phyloP scores from a whole-genome alignment of 257 asterid species.

The Catharanthus roseus region DNA sequence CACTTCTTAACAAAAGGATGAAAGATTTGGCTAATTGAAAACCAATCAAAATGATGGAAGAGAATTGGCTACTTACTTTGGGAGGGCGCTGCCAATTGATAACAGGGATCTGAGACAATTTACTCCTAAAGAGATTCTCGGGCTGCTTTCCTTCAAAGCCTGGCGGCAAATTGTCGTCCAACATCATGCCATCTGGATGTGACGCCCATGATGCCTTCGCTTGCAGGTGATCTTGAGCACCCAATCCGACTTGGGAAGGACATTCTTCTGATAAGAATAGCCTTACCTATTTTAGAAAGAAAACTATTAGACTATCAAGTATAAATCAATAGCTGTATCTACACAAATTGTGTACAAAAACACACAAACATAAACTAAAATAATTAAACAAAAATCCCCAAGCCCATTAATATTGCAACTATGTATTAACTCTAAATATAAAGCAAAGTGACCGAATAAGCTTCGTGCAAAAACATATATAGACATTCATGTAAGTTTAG shows the following conservation, averaged over 20 bases:
- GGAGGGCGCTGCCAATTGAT: slow-evolving; percentile 73
- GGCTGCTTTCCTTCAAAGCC: slow-evolving; percentile 77
- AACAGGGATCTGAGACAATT: slow-evolving; percentile 61
- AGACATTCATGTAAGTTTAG: background rate
- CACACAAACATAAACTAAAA: background rate
- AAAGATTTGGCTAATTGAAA: too few species aligned
- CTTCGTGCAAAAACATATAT: background rate
- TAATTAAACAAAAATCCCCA: too few species aligned
- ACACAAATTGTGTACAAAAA: background rate
- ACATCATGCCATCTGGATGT: slow-evolving; percentile 34
- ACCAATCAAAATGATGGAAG: background rate
- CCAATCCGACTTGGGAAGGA: slow-evolving; percentile 74
- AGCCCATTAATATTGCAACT: background rate
- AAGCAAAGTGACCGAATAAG: background rate
- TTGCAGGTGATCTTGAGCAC: slow-evolving; percentile 80
- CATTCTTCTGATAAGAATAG: slow-evolving; percentile 74
- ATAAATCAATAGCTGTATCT: background rate
- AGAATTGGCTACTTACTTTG: slow-evolving; percentile 40
- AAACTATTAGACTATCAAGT: slow-evolving; percentile 4
- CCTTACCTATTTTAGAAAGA: slow-evolving; percentile 52
- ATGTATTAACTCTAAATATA: background rate
- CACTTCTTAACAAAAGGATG: background rate
- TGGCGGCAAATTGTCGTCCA: slow-evolving; percentile 81
- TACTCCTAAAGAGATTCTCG: slow-evolving; percentile 37
- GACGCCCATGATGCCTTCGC: slow-evolving; percentile 54